Evolutionary conservation across 2,329 filamentous ascomycete species (phyloP), one percentile per base, ranked within the genome.

Genomic region (Alternaria hordeiaustralica): DNA sequence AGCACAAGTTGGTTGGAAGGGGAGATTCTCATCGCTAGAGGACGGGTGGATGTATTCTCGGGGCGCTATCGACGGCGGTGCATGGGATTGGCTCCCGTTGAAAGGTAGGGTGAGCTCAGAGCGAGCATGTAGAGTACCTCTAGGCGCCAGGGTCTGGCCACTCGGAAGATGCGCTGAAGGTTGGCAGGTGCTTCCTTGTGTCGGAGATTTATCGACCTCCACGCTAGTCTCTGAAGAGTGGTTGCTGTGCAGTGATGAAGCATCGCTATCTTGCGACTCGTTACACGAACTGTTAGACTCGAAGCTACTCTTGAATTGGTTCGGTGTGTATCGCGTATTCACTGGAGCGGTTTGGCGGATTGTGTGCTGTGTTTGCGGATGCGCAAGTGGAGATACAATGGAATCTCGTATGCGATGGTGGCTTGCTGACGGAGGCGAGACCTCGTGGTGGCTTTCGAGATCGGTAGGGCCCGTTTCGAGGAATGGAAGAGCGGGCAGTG

Each of bases 201-300:
- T 71, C 61, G 36, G 68, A 36, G 53, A 68, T 5, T 28, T 41
- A 21, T 80, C 68, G 63, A 71, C 61, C 71, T 82, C 80, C 10
- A 77, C 61, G 60, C 80, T 82, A 9, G 80, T 81, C 65, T 75
- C 68, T 10, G 80, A 82, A n/a, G 79, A 80, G 15, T 69, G 70
- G 47, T 66, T 70, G 68, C 81, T 84, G 65, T 81, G 78, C 28
- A 71, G 65, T 8, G 82, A 83, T 9, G 75, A 79, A 18, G 75
- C 71, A 58, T 81, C 78, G 59, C 78, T 78, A 21, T 75, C 76
- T 28, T 67, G 69, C 1, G 76, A 79, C 12, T 79, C 77, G 58
- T 77, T 77, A 28, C 78, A 81, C 2, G 79, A 81, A 10, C 62
- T 71, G n/a, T 75, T 72, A 33, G 67, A 65, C 12, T 64, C 66